Percentiles rank a stretch among this genome's conserved stretches.
phyloP scores from a whole-genome alignment of 2,329 filamentous ascomycete species.

The Microsporum canis region DNA sequence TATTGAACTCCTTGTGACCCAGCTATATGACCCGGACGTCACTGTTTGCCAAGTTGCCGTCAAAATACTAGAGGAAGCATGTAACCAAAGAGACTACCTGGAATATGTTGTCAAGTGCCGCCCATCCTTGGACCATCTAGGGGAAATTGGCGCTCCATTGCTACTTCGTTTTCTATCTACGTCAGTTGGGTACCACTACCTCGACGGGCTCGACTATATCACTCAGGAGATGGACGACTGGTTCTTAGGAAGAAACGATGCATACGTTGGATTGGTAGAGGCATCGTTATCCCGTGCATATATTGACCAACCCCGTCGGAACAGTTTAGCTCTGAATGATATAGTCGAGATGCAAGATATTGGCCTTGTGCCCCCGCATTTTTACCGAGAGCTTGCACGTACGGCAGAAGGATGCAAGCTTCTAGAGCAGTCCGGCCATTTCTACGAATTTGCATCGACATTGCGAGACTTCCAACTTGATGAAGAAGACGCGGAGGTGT shows the following conservation, averaged over 20 bases:
- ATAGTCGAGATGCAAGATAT: conserved; percentile 48
- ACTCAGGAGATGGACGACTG: conserved; percentile 99
- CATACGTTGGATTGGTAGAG: conserved; percentile 89
- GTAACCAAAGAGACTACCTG: conserved; percentile 78
- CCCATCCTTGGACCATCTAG: conserved; percentile 85
- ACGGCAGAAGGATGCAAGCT: conserved; percentile 87
- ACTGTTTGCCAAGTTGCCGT: conserved; percentile 94
- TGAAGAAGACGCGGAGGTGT: conserved; percentile 68
- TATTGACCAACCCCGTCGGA: conserved; percentile 41
- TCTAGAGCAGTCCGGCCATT: conserved; percentile 85
- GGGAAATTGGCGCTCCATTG: conserved; percentile 89
- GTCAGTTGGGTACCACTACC: conserved; percentile 92
- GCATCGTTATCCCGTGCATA: conserved; percentile 87
- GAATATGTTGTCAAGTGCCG: conserved; percentile 96
- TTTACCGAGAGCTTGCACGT: conserved; percentile 87
- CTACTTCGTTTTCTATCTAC: conserved; percentile 88
- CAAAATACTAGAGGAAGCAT: conserved; percentile 94
- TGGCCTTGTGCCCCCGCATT: conserved; percentile 76
- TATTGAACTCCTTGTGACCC: conserved; percentile 90
- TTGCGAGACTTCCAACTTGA: conserved; percentile 82
- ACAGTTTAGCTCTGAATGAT: conserved; percentile 43
- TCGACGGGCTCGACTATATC: conserved; percentile 95
- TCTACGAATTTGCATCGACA: conserved; percentile 80
- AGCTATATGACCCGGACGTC: conserved; percentile 93
- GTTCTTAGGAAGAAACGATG: conserved; percentile 93